Base-by-base conservation (phyloP, 73 alveolate genomes). In the Paramecium sexaurelia region DNA sequence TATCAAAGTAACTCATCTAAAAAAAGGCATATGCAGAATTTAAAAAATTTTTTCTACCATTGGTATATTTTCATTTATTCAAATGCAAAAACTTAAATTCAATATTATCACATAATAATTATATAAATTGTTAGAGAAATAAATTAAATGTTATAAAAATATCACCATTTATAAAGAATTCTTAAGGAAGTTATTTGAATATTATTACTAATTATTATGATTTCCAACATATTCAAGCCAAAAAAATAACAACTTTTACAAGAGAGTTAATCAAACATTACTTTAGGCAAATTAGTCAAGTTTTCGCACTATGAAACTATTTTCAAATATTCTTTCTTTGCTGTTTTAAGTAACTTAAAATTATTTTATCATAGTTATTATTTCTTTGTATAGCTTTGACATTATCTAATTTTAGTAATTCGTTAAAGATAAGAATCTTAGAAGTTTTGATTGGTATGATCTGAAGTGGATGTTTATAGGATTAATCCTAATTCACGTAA, bases 251-350 rank as follows among this genome's bases (percentile, higher is more conserved):
- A 51, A 11, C 67, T 51, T 3, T 4, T 51, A 0, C 22, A 61
- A 61, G 83, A 61, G 11, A 61, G 86, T 10, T 39, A 71, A 71
- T 1, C 32, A 24, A 78, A 45, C 15, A 26, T 78, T 13, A 40
- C 71, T 5, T n/a, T 78, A 19, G 55, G 73, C 4, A 22, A 78
- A 78, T 43, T 78, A 10, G 90, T 78, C 73, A 78, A 78, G 22
- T 78, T 78, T 10, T 40, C 90, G 7, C 90, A 78, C 55, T 78
- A 78, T 78, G 90, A 78, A 78, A 78, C 90, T 9, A 78, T 78
- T 43, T 78, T 78, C 73, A 78, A 78, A 78, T 41, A 29, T 78
- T 19, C 41, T 19, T 78, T 78, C 90, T 78, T 78, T 45, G 40
- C 55, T 22, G 71, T 78, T 17, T 78, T 78, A 41, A 7, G 90